Evolutionary conservation across 2,329 filamentous ascomycete species (phyloP), one percentile per base, ranked within the genome.

Genomic region (Polytolypa hystricis): DNA sequence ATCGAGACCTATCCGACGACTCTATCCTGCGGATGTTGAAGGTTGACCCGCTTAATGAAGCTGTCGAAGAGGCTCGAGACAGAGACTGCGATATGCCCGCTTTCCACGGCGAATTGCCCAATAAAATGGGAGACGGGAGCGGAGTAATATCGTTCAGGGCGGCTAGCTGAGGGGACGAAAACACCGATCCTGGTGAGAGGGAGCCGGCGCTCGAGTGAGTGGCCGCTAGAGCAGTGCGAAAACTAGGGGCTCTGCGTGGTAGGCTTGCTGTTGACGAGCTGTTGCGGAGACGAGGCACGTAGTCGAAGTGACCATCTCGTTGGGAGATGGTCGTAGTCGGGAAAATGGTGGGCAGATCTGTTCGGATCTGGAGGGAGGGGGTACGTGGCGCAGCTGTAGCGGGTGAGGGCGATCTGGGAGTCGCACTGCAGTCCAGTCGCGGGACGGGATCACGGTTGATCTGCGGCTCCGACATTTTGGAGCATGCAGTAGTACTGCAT

Each of bases 111-210:
- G 55, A 52, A 4, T 45, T 45, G 12, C 52, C 54, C 4, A 45
- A 44, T 65, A 66, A 4, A 69, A 87, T 67, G 3, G 83, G 83
- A 15, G 83, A 89, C 2, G 83, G 83, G 21, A 91, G 63, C 38
- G 83, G 83, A 3, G 84, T 89, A 43, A 91, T 70, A 54, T 85
- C 80, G 42, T 78, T 77, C 75, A 86, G 80, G 30, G 81, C 81
- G 41, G 77, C 72, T 37, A 86, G 74, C 45, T 82, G 73, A 3
- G 82, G 82, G 38, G 81, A 86, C 5, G 81, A 74, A n/a, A 81
- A 68, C 19, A 71, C 65, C 3, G 81, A 85, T 49, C 73, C 80
- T 9, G 79, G 70, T 2, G 76, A 69, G 14, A 67, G 48, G 1
- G 65, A 67, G 5, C 60, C 64, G 4, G 59, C 56, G 35, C 58